Percentiles rank a stretch among this genome's conserved stretches.
Conservation (phyloP, 108 stramenopile species). For the Discostella pseudostelligera region DNA sequence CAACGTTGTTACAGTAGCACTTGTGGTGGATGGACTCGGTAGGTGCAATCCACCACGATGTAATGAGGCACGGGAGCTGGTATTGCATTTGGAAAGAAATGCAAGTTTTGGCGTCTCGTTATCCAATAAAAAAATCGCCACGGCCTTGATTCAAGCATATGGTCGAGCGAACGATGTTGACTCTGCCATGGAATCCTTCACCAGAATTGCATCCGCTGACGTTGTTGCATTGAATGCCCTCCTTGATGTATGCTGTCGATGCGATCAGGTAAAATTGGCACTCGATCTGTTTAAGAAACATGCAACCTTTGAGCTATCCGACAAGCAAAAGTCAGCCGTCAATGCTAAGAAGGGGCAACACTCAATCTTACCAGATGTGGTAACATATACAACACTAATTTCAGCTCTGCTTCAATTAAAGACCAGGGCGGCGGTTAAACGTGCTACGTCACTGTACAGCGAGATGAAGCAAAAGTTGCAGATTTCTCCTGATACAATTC, state of each 20-base stretch:
- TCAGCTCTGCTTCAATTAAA: conserved; percentile 53
- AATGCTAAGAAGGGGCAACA: background rate
- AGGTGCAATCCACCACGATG: conserved; percentile 59
- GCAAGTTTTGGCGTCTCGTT: conserved; percentile 40
- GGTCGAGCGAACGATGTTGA: conserved; percentile 52
- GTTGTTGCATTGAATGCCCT: conserved; percentile 74
- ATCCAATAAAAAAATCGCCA: conserved; percentile 51
- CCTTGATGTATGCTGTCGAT: conserved; percentile 64
- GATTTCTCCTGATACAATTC: conserved; percentile 63
- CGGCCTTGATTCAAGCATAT: conserved; percentile 66
- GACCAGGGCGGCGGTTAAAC: conserved; percentile 42
- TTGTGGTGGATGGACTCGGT: conserved; percentile 66
- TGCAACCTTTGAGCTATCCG: conserved; percentile 43
- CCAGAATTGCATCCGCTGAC: conserved; percentile 55
- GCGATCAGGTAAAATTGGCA: conserved; percentile 53
- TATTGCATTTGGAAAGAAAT: conserved; percentile 46
- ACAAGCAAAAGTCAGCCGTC: background rate
- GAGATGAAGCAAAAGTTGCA: conserved; percentile 64
- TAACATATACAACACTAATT: conserved; percentile 76
- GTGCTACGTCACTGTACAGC: conserved; percentile 54
- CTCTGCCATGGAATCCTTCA: conserved; percentile 55
- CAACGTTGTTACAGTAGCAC: conserved; percentile 59
- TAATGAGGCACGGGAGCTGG: conserved; percentile 59
- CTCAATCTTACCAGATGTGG: conserved; percentile 60
- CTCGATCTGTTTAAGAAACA: conserved; percentile 52